These are phyloP conservation scores for Protomyces inundatus DNA, from an alignment of 1,139 yeast genomes.

Conservation along the genomic window DNA sequence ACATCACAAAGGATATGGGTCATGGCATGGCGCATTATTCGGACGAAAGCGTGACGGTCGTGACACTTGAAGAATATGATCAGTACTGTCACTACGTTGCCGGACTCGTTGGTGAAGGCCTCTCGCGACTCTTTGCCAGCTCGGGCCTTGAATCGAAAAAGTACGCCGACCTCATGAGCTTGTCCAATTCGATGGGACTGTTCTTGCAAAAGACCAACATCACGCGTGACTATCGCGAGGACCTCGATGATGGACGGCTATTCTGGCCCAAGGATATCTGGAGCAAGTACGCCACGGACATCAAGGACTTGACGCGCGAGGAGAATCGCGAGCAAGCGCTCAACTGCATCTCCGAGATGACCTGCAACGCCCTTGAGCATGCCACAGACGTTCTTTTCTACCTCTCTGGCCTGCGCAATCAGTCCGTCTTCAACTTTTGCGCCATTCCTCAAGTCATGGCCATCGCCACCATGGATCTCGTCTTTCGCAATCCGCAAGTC, in stretches of 20 bases:
- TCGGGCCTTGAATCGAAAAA: constrained; percentile 47
- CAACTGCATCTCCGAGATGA: constrained; percentile 60
- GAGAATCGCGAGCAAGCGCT: constrained; percentile 51
- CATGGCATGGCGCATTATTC: constrained; percentile 97
- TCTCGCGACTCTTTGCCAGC: constrained; percentile 69
- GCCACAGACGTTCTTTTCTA: constrained; percentile 72
- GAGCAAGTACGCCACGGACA: constrained; percentile 58
- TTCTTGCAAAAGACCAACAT: constrained; percentile 93
- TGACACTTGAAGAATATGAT: constrained; percentile 74
- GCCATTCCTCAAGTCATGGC: constrained; percentile 99
- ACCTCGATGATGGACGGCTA: constrained; percentile 81
- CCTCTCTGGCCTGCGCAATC: constrained; percentile 71
- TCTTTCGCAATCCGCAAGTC: constrained; percentile 74
- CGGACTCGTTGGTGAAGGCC: constrained; percentile 94
- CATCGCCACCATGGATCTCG: constrained; percentile 81
- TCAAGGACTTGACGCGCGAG: constrained; percentile 52
- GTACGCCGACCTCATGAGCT: constrained; percentile 14
- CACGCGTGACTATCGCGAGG: constrained; percentile 92
- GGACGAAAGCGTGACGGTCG: constrained; percentile 65
- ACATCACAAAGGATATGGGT: constrained; percentile 81
- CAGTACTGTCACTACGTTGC: constrained; percentile 95
- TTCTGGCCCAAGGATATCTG: constrained; percentile 97
- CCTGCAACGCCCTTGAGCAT: constrained; percentile 71
- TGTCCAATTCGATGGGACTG: constrained; percentile 83
- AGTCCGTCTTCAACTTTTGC: constrained; percentile 81